phyloP scores from a whole-genome alignment of 768 basidiomycete species.

The Lactarius psammicola region DNA sequence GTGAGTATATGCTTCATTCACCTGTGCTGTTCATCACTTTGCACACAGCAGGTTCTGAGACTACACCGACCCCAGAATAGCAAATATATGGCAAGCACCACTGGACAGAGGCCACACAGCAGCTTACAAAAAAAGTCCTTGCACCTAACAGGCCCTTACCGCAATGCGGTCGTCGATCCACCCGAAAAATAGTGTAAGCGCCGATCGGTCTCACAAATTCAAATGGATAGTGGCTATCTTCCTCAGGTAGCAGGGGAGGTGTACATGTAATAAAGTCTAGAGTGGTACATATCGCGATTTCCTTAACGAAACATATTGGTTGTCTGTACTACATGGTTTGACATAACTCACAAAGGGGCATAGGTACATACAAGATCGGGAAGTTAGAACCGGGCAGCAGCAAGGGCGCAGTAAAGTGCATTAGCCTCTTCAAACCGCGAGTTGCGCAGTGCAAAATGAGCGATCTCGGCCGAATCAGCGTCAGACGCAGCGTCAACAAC shows the following conservation, averaged over 20 bases:
- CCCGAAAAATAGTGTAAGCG: too few relatives aligned
- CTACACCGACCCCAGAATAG: too few relatives aligned
- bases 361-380: constrained; percentile 8
- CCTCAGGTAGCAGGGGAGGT: not conserved
- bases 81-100: too few relatives aligned
- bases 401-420: constrained; percentile 64
- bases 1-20: too few relatives aligned
- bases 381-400: constrained; percentile 39
- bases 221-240: not conserved
- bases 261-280: constrained; percentile 12
- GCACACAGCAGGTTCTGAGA: too few relatives aligned
- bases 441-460: constrained; percentile 69
- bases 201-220: too few relatives aligned
- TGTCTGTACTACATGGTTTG: not conserved
- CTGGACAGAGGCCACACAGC: too few relatives aligned
- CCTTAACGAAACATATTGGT: constrained; percentile 5
- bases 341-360: constrained; percentile 10
- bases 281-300: constrained; percentile 9
- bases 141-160: too few relatives aligned
- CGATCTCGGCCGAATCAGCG: constrained; percentile 72
- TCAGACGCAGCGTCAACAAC: constrained; percentile 66
- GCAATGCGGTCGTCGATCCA: too few relatives aligned
- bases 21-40: too few relatives aligned
- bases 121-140: too few relatives aligned
- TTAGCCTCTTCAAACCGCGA: constrained; percentile 78